phyloP scores from a whole-genome alignment of 169 alveolate genomes.

The Eimeria acervulina region DNA sequence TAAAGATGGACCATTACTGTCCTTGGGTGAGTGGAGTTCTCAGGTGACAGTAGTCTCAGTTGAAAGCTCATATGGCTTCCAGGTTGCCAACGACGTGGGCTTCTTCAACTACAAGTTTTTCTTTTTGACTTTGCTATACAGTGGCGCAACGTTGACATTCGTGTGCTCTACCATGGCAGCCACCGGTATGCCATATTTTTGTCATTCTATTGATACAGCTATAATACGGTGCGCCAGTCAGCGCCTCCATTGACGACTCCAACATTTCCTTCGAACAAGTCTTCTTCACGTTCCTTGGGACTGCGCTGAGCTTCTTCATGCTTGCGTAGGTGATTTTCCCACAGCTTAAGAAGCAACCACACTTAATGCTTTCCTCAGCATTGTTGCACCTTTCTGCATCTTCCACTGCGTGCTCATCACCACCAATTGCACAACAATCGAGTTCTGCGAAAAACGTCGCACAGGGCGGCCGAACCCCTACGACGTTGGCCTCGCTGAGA shows the following conservation, averaged over 20 bases:
- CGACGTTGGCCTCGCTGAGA: constrained; percentile 85
- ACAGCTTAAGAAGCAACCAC: constrained; percentile 14
- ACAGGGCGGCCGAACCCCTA: constrained; percentile 83
- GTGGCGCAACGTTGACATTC: constrained; percentile 49
- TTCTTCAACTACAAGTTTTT: constrained; percentile 85
- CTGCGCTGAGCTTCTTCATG: constrained; percentile 77
- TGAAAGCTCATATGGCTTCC: not conserved
- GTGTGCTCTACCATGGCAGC: constrained; percentile 57
- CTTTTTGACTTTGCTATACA: constrained; percentile 86
- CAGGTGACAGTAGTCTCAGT: no score
- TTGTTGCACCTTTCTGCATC: constrained; percentile 85
- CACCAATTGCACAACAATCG: constrained; percentile 86
- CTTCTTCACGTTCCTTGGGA: constrained; percentile 83
- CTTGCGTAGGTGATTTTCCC: constrained; percentile 23
- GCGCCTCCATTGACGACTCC: constrained; percentile 74
- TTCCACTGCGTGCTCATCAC: constrained; percentile 85
- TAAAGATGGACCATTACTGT: constrained; percentile 83
- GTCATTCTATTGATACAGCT: not conserved
- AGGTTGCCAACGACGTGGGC: constrained; percentile 83
- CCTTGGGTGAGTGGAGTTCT: constrained; percentile 75
- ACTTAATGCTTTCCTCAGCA: constrained; percentile 70
- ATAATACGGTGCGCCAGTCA: constrained; percentile 57
- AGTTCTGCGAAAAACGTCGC: constrained; percentile 87
- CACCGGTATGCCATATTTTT: constrained; percentile 23
- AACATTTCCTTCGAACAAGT: constrained; percentile 81